A percentile compares a stretch with the other conserved stretches of the same genome.
Evolutionary conservation across 2,329 filamentous ascomycete genomes (phyloP).

Genomic region (Aplosporella prunicola): DNA sequence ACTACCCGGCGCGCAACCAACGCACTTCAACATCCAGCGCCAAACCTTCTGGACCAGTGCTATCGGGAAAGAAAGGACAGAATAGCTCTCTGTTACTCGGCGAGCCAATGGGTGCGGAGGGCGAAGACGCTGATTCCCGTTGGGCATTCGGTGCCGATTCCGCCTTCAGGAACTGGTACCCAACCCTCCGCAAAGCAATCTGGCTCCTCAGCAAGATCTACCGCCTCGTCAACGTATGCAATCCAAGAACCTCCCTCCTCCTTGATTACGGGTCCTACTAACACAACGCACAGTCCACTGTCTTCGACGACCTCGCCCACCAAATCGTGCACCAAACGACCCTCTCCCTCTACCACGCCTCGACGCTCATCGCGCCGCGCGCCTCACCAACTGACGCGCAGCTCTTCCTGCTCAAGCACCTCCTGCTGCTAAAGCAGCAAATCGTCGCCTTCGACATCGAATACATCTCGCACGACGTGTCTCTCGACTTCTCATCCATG

Average conservation of each 20-base stretch:
- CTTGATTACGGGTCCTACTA: constrained; percentile 13
- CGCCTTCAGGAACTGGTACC: constrained; percentile 54
- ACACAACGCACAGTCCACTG: constrained; percentile 42
- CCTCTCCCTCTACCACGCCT: constrained; percentile 67
- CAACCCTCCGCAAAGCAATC: constrained; percentile 56
- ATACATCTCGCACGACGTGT: constrained; percentile 51
- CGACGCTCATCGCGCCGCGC: constrained; percentile 57
- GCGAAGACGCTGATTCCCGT: constrained; percentile 37
- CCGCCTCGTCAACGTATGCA: constrained; percentile 53
- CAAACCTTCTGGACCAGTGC: constrained; percentile 34
- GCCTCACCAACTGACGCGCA: constrained; percentile 64
- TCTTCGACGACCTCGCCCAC: constrained; percentile 64
- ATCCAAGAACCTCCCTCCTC: not conserved
- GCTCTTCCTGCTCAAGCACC: constrained; percentile 88
- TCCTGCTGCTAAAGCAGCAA: constrained; percentile 91
- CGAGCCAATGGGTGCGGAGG: constrained; percentile 36
- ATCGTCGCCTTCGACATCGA: constrained; percentile 94
- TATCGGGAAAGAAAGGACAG: constrained; percentile 46
- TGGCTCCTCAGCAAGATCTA: constrained; percentile 62
- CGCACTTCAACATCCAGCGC: constrained; percentile 32
- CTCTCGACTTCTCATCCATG: constrained; percentile 56
- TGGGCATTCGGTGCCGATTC: constrained; percentile 49
- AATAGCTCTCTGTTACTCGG: constrained; percentile 21
- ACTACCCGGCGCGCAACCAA: constrained; percentile 49
- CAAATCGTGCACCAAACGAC: constrained; percentile 88